These are phyloP conservation scores for Blastocystis sp. DNA, from an alignment of 352 stramenopile species.

Conservation along the genomic window DNA sequence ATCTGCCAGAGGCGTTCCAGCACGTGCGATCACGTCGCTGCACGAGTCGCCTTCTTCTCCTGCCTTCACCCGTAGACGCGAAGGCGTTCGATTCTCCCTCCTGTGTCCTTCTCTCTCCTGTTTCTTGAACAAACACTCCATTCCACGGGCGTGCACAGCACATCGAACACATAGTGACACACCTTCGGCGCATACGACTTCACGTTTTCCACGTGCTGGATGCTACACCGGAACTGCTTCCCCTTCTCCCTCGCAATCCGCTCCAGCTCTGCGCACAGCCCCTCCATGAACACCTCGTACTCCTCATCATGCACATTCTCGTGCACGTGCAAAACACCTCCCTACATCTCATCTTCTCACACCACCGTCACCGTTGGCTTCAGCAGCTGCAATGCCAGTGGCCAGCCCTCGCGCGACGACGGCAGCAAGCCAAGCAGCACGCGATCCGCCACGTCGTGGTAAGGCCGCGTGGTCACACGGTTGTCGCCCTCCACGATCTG, in stretches of 20 bases:
- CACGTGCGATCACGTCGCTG: too few relatives aligned
- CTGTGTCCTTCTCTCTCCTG: neutral
- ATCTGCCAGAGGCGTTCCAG: neutral
- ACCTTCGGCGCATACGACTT: constrained; percentile 39
- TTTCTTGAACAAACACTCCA: neutral
- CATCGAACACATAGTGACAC: constrained; percentile 33
- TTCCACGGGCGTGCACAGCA: neutral
- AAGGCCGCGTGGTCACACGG: neutral
- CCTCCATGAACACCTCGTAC: neutral
- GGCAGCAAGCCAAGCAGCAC: constrained; percentile 9
- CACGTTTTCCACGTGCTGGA: neutral
- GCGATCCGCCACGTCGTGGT: neutral
- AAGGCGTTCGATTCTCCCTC: neutral
- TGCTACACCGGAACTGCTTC: neutral
- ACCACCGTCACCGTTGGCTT: neutral
- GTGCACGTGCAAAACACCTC: constrained; percentile 10
- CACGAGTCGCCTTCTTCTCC: too few relatives aligned
- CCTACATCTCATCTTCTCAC: neutral
- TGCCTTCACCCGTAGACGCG: neutral
- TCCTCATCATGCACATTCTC: constrained; percentile 32
- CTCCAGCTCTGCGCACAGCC: neutral
- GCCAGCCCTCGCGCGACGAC: constrained; percentile 21
- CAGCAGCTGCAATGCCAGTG: neutral
- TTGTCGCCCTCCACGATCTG: neutral
- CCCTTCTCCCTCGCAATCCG: neutral